Percentiles rank a stretch among this genome's conserved stretches.
phyloP scores from a whole-genome alignment of 306 rosid genomes.

The Rosa lucieae region DNA sequence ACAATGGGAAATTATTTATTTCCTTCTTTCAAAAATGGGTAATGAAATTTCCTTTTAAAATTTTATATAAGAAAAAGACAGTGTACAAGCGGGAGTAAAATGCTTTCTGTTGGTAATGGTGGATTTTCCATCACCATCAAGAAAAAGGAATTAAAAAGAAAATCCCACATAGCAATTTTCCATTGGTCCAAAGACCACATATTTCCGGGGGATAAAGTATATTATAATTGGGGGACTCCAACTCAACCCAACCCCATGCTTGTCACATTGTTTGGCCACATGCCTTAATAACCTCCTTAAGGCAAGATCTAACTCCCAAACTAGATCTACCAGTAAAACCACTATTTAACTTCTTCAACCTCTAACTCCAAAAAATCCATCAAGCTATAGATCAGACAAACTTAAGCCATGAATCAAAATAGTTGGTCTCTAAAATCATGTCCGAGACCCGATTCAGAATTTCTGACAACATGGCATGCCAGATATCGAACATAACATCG shows the following conservation, averaged over 20 bases:
- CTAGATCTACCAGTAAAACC: conserved; percentile 28
- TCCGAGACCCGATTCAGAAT: not conserved
- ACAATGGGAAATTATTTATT: not conserved
- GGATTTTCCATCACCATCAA: not conserved
- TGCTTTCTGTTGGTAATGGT: not conserved
- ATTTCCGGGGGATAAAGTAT: not conserved
- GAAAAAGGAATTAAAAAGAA: not conserved
- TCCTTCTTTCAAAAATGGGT: not conserved
- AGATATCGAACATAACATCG: not conserved
- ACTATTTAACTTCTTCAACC: not conserved
- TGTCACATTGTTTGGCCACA: conserved; percentile 26
- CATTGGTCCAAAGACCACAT: not conserved
- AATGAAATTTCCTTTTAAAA: not conserved
- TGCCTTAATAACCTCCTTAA: conserved; percentile 23
- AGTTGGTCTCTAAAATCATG: not conserved
- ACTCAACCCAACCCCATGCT: not conserved
- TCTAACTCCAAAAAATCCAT: not conserved
- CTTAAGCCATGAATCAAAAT: not conserved
- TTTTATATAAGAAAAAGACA: not conserved
- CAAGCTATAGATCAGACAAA: not conserved
- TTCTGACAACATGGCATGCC: not conserved
- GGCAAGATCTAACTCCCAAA: conserved; percentile 7
- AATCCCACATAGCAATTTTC: not conserved
- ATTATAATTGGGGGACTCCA: not conserved
- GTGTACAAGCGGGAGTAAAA: not conserved